phyloP scores from a whole-genome alignment of 331 rosid species.

The Spiraea crenata region DNA sequence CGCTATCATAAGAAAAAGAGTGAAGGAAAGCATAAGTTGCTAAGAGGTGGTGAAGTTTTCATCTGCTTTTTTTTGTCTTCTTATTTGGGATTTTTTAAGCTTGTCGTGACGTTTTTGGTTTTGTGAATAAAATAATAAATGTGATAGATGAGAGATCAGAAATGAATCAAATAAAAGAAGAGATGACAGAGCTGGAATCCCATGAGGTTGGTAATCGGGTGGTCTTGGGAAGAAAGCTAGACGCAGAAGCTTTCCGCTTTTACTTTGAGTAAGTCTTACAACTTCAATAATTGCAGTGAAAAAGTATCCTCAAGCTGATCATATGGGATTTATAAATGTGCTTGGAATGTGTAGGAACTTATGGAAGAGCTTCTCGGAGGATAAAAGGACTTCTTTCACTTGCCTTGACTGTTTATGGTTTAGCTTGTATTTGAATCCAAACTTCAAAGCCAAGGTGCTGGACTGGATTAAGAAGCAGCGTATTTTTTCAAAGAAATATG shows the following conservation, averaged over 20 bases:
- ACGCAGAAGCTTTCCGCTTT: constrained; percentile 45
- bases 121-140: too few relatives aligned
- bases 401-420: constrained; percentile 79
- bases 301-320: not conserved
- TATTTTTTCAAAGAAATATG: constrained; percentile 70
- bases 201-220: not conserved
- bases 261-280: constrained; percentile 34
- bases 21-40: too few relatives aligned
- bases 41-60: too few relatives aligned
- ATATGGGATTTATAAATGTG: constrained; percentile 23
- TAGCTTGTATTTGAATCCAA: constrained; percentile 37
- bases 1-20: too few relatives aligned
- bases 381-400: constrained; percentile 45
- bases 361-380: constrained; percentile 60
- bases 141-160: not conserved
- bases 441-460: constrained; percentile 55
- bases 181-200: constrained; percentile 18
- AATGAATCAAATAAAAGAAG: not conserved
- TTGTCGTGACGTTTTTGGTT: too few relatives aligned
- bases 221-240: constrained; percentile 22
- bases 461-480: constrained; percentile 57
- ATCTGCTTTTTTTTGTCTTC: too few relatives aligned
- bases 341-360: constrained; percentile 48
- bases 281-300: not conserved
- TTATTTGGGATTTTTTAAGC: too few relatives aligned